Base-by-base conservation (phyloP, 176 grass and related monocot genomes). In the Triticum urartu region DNA sequence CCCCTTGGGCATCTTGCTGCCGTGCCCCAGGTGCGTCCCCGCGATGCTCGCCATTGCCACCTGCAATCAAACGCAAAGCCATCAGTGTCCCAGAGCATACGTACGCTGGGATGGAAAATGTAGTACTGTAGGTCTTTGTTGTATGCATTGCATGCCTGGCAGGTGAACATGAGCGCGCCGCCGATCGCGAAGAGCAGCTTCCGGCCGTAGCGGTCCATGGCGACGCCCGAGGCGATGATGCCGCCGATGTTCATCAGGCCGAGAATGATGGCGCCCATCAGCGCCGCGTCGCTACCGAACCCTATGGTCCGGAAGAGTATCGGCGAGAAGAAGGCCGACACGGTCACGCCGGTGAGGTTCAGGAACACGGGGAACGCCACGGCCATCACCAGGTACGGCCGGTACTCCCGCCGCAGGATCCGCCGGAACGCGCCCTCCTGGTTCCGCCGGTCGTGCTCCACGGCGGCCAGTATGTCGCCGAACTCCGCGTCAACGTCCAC, bases 311-410 rank as follows among this genome's bases (percentile, higher is more conserved):
- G 92, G 84, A 97, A 97, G 20, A 97, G 78, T 9, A 97, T 89
- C 48, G 94, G 94, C n/a, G 94, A 90, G 84, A 94, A 97, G 89
- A 97, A 97, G 11, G 92, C 91, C 64, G 92, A 88, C 7, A 92
- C 64, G 87, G 90, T 80, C 6, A 97, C 79, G 3, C 94, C 94
- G 1, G 94, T 94, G 13, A 97, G 89, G 86, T 97, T 93, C 28
- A 93, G 89, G 88, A 94, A 97, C 86, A 90, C 82, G 21, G 94
- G 92, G 33, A 97, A 92, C n/a, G 89, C 92, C 38, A 97, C 68
- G 22, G 94, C 90, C 90, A 92, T 89, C 48, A 97, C 90, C 43
- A 97, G 87, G 85, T 97, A 86, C 7, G 94, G 94, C 10, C 94
- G 80, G 83, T 97, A 90, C 73, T 91, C 81, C 1, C 88, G 79